Evolutionary conservation across 78 protist species (phyloP).

Genomic region (Dictyostelium intermedium): DNA sequence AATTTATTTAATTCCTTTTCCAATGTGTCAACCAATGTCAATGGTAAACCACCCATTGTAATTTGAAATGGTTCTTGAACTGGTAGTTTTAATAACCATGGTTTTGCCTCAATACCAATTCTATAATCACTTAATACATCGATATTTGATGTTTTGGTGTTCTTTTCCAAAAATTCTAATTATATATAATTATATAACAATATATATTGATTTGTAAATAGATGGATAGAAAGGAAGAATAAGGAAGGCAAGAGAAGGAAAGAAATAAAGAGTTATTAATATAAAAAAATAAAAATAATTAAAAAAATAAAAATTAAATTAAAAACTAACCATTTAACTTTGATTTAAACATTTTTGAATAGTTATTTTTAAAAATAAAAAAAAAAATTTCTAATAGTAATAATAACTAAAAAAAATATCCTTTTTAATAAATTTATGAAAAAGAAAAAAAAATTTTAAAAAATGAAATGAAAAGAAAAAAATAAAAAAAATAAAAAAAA

Average conservation of each 20-base stretch:
- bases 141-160: slow-evolving; percentile 24
- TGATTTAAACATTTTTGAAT: neutral
- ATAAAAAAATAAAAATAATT: too few species aligned
- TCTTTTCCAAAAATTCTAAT: slow-evolving; percentile 16
- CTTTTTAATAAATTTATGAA: neutral
- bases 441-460: neutral
- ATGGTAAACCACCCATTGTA: slow-evolving; percentile 76
- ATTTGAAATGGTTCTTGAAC: slow-evolving; percentile 75
- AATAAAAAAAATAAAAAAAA: neutral
- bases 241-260: neutral
- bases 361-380: neutral
- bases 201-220: too few species aligned
- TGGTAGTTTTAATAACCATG: slow-evolving; percentile 60
- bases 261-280: too few species aligned
- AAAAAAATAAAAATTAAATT: neutral
- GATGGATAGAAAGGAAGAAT: neutral
- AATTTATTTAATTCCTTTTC: slow-evolving; percentile 57
- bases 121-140: slow-evolving; percentile 43
- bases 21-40: slow-evolving; percentile 13
- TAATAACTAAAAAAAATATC: neutral
- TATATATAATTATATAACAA: too few species aligned
- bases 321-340: neutral
- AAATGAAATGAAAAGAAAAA: neutral
- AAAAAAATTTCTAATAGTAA: neutral
- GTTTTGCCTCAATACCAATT: slow-evolving; percentile 70